phyloP scores from a whole-genome alignment of 148 eudicot species.

The Pharnaceum exiguum region DNA sequence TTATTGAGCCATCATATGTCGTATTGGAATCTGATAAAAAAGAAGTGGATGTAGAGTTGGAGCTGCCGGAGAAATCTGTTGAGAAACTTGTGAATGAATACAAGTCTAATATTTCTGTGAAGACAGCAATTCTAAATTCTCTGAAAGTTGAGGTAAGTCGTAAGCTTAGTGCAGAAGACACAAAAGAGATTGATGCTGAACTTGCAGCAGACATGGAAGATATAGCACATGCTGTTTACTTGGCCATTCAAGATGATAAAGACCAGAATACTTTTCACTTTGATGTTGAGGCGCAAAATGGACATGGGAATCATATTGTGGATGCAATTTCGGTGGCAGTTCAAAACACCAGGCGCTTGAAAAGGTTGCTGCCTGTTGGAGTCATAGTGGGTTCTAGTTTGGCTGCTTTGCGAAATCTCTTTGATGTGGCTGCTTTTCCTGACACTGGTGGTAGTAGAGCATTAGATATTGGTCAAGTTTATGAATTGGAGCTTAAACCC shows the following conservation, averaged over 20 bases:
- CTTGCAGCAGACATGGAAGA: slow-evolving; percentile 57
- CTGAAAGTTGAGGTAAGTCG: slow-evolving; percentile 71
- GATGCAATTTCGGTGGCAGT: slow-evolving; percentile 54
- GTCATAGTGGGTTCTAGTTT: slow-evolving; percentile 80
- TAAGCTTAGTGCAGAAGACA: slow-evolving; percentile 43
- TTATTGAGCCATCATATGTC: slow-evolving; percentile 74
- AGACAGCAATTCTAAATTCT: slow-evolving; percentile 43
- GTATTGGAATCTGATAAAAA: slow-evolving; percentile 50
- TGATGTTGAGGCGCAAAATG: slow-evolving; percentile 24
- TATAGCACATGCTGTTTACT: slow-evolving; percentile 54
- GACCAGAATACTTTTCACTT: slow-evolving; percentile 19
- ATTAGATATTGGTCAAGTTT: slow-evolving; percentile 23
- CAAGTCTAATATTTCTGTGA: slow-evolving; percentile 30
- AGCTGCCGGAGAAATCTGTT: slow-evolving; percentile 10
- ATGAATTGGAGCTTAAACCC: slow-evolving; percentile 11
- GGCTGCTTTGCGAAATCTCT: slow-evolving; percentile 67
- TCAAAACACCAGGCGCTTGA: slow-evolving; percentile 55
- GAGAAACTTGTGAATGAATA: slow-evolving; percentile 18
- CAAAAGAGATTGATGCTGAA: slow-evolving; percentile 43
- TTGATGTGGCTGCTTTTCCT: slow-evolving; percentile 29
- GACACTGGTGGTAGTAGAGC: slow-evolving; percentile 19
- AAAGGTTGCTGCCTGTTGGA: slow-evolving; percentile 70
- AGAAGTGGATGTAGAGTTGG: slow-evolving; percentile 28
- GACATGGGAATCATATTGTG: slow-evolving; percentile 43
- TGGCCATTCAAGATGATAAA: slow-evolving; percentile 37